Conservation (phyloP, 352 stramenopile species). For the Phytophthora macrochlamydospora region DNA sequence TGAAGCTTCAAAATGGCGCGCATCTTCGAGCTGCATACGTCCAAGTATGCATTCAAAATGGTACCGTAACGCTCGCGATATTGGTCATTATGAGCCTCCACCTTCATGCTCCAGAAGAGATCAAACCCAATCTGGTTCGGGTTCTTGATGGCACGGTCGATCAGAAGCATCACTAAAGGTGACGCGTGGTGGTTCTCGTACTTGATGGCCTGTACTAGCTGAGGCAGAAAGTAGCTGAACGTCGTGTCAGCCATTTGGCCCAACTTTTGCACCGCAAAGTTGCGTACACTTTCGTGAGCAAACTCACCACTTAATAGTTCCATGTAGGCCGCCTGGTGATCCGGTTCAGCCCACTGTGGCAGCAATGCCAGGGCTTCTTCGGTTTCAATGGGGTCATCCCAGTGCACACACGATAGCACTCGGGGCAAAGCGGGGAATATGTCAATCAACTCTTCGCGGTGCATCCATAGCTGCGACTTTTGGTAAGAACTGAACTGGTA, state of each 20-base stretch:
- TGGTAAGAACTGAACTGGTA: constrained; percentile 79
- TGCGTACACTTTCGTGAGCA: constrained; percentile 66
- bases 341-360: constrained; percentile 60
- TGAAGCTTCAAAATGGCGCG: constrained; percentile 89
- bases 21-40: constrained; percentile 89
- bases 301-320: constrained; percentile 81
- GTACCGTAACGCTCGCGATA: constrained; percentile 77
- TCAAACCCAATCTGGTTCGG: constrained; percentile 84
- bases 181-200: constrained; percentile 86
- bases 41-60: constrained; percentile 74
- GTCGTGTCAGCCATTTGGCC: constrained; percentile 78
- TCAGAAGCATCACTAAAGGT: constrained; percentile 68
- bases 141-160: constrained; percentile 84
- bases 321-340: constrained; percentile 77
- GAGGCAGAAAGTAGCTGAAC: constrained; percentile 85
- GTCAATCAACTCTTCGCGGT: constrained; percentile 80
- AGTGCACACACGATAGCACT: constrained; percentile 77
- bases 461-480: constrained; percentile 74
- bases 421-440: constrained; percentile 68
- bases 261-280: constrained; percentile 76
- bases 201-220: constrained; percentile 89
- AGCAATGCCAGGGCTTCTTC: constrained; percentile 72
- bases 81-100: constrained; percentile 77
- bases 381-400: constrained; percentile 65
- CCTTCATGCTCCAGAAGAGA: constrained; percentile 87